phyloP scores from a whole-genome alignment of 345 rosid genomes.

The Boechera retrofracta region DNA sequence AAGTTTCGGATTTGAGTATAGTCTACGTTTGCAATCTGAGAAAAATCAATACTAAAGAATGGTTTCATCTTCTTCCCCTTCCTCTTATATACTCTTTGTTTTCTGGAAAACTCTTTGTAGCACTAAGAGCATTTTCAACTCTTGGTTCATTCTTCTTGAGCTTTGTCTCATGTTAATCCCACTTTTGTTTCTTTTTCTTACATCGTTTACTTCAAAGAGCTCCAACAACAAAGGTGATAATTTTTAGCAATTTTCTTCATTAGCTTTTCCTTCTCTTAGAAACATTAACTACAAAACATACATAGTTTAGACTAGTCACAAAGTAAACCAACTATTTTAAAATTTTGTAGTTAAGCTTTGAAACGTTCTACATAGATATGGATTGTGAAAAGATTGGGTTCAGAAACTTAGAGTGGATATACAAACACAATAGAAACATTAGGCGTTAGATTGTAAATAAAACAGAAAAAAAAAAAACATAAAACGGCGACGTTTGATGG shows the following conservation, averaged over 20 bases:
- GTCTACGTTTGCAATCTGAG: too few species aligned
- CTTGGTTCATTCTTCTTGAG: neutral
- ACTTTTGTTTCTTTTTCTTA: neutral
- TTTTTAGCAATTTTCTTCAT: too few species aligned
- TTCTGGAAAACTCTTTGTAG: neutral
- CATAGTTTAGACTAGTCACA: neutral
- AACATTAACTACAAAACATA: neutral
- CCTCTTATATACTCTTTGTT: too few species aligned
- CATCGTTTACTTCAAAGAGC: neutral
- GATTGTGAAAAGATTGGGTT: neutral
- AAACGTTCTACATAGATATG: too few species aligned
- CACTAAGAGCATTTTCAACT: neutral
- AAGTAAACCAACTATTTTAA: too few species aligned
- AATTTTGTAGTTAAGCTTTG: too few species aligned
- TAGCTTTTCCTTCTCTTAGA: neutral
- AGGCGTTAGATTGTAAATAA: constrained; percentile 6
- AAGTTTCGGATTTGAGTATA: too few species aligned
- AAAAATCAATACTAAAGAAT: too few species aligned
- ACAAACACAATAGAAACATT: neutral
- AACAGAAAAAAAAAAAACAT: neutral
- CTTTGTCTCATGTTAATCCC: neutral
- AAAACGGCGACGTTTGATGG: constrained; percentile 28
- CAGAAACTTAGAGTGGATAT: neutral
- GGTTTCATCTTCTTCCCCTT: too few species aligned
- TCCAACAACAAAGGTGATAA: neutral